Evolutionary conservation across 2,329 filamentous ascomycete genomes (phyloP).

Genomic region (Xenosphaeropsis pyriputrescens): DNA sequence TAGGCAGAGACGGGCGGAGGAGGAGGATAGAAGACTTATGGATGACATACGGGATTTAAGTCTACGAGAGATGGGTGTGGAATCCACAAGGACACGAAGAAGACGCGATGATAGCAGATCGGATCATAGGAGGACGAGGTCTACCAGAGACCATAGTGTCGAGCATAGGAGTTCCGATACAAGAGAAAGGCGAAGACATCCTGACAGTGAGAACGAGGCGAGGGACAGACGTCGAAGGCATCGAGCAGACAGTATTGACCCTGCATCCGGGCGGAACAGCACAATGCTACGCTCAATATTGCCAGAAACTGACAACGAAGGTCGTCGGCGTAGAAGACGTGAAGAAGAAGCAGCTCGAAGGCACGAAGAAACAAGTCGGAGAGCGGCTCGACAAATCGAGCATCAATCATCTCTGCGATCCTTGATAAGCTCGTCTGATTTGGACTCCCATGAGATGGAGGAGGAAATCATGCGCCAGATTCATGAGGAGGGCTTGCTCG

Average conservation of each 20-base stretch:
- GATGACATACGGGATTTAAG: slow-evolving; percentile 62
- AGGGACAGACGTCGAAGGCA: slow-evolving; percentile 10
- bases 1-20: slow-evolving; percentile 38
- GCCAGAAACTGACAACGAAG: slow-evolving; percentile 8
- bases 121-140: slow-evolving; percentile 9
- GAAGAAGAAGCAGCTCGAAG: slow-evolving; percentile 10
- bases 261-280: slow-evolving; percentile 2
- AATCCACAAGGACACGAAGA: slow-evolving; percentile 13
- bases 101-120: slow-evolving; percentile 14
- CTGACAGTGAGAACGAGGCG: slow-evolving; percentile 2
- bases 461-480: slow-evolving; percentile 83
- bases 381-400: slow-evolving; percentile 46
- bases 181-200: slow-evolving; percentile 6
- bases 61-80: slow-evolving; percentile 48
- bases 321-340: slow-evolving; percentile 11
- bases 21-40: slow-evolving; percentile 54
- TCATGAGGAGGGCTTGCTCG: slow-evolving; percentile 70
- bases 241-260: slow-evolving; percentile 18
- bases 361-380: slow-evolving; percentile 12
- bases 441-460: slow-evolving; percentile 66
- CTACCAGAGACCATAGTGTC: slow-evolving; percentile 20
- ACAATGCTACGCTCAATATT: slow-evolving; percentile 4
- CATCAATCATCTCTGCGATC: slow-evolving; percentile 84
- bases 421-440: slow-evolving; percentile 65
- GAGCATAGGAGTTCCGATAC: slow-evolving; percentile 13